Evolutionary conservation across 129 eudicot species (phyloP).

Genomic region (Mikania micrantha): DNA sequence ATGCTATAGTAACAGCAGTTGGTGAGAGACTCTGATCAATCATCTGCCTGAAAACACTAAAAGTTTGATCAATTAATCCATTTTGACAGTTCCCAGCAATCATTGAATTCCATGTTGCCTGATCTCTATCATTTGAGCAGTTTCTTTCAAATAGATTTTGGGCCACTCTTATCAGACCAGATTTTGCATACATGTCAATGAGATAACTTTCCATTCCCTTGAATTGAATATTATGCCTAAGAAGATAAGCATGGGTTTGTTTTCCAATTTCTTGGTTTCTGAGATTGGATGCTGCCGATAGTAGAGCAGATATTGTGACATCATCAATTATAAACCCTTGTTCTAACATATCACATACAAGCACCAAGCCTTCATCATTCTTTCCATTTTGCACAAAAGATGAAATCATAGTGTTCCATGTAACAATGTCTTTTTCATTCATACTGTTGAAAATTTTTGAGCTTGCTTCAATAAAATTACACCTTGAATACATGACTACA

Average conservation of each 20-base stretch:
- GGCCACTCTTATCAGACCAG: slow-evolving; percentile 56
- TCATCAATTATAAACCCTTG: slow-evolving; percentile 61
- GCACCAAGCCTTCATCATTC: slow-evolving; percentile 71
- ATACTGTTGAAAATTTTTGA: slow-evolving; percentile 44
- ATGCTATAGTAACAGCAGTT: slow-evolving; percentile 73
- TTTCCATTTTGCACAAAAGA: slow-evolving; percentile 74
- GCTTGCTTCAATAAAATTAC: slow-evolving; percentile 48
- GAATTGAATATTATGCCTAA: slow-evolving; percentile 62
- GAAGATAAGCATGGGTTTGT: slow-evolving; percentile 73
- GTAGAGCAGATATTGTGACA: slow-evolving; percentile 59
- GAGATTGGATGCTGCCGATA: slow-evolving; percentile 84
- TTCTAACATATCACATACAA: slow-evolving; percentile 66
- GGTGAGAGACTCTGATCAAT: slow-evolving; percentile 44
- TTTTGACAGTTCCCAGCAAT: slow-evolving; percentile 66
- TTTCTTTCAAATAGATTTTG: slow-evolving; percentile 40
- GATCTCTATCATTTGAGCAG: slow-evolving; percentile 45
- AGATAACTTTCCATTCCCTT: slow-evolving; percentile 77
- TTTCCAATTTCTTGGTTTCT: slow-evolving; percentile 57
- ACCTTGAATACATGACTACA: slow-evolving; percentile 75
- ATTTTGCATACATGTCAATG: slow-evolving; percentile 82
- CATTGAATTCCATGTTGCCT: slow-evolving; percentile 85
- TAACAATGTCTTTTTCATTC: slow-evolving; percentile 69
- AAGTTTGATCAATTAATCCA: slow-evolving; percentile 60
- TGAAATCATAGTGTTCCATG: slow-evolving; percentile 83
- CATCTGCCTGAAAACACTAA: slow-evolving; percentile 56